A percentile compares a stretch with the other conserved stretches of the same genome.
These are phyloP conservation scores for Lycium barbarum DNA, from an alignment of 257 asterid genomes.

Conservation along the genomic window DNA sequence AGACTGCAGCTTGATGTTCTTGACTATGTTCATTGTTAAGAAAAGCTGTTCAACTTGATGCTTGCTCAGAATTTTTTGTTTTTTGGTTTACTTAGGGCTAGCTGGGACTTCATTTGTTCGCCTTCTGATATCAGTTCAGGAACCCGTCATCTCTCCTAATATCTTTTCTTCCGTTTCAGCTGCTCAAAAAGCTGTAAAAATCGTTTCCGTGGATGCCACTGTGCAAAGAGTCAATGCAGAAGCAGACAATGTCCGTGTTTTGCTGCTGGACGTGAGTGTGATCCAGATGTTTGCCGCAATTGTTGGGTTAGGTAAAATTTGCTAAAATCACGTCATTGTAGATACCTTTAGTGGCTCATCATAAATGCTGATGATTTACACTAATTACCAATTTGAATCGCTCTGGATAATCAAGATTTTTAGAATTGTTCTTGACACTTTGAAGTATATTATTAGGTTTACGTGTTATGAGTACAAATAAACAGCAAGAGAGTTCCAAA, in stretches of 20 bases:
- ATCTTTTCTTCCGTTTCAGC: constrained; percentile 50
- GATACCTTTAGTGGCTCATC: not conserved
- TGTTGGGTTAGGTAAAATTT: constrained; percentile 93
- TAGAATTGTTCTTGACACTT: not conserved
- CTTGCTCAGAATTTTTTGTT: not conserved
- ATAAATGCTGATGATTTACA: not conserved
- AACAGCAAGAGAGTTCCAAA: not conserved
- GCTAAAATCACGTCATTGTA: not conserved
- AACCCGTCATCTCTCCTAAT: constrained; percentile 1
- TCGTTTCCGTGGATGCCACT: constrained; percentile 97
- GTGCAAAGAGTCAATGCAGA: constrained; percentile 99
- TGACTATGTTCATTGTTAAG: not conserved
- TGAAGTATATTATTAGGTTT: not conserved
- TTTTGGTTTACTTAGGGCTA: constrained; percentile 2
- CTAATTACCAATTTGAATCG: not conserved
- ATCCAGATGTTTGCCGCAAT: constrained; percentile 98
- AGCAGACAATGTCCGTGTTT: constrained; percentile 99
- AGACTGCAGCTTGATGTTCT: not conserved
- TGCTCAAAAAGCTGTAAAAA: constrained; percentile 95
- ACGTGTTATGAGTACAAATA: not conserved
- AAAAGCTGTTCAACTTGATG: not conserved
- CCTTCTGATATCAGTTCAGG: not conserved
- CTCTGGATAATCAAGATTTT: not conserved
- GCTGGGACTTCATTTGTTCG: not conserved
- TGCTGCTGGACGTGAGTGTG: constrained; percentile 99